phyloP scores from a whole-genome alignment of 805 yeast genomes.

The Barnettozyma siamensis region DNA sequence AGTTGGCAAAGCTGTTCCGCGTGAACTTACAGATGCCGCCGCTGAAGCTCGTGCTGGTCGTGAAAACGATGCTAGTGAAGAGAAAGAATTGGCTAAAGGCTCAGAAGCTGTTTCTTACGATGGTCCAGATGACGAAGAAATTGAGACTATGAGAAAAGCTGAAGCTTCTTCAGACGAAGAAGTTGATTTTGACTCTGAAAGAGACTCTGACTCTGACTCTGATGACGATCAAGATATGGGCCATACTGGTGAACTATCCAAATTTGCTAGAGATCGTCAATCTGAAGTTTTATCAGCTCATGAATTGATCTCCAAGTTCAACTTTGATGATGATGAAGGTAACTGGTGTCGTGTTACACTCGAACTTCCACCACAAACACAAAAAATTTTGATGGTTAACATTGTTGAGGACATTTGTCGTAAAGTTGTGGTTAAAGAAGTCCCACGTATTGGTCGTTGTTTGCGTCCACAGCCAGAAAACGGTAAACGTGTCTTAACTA shows the following conservation, averaged over 20 bases:
- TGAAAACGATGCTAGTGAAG: slow-evolving; percentile 55
- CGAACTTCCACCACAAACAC: slow-evolving; percentile 77
- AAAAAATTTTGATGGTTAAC: slow-evolving; percentile 95
- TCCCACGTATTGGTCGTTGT: slow-evolving; percentile 89
- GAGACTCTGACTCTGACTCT: slow-evolving; percentile 36
- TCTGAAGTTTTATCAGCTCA: slow-evolving; percentile 71
- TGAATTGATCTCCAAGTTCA: slow-evolving; percentile 68
- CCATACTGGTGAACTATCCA: slow-evolving; percentile 35
- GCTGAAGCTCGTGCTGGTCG: slow-evolving; percentile 28
- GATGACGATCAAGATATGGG: slow-evolving; percentile 32
- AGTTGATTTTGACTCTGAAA: slow-evolving; percentile 34
- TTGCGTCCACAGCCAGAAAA: slow-evolving; percentile 69
- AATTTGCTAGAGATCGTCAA: slow-evolving; percentile 78
- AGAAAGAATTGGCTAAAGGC: slow-evolving; percentile 50
- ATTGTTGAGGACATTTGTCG: slow-evolving; percentile 90
- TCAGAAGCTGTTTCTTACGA: slow-evolving; percentile 91
- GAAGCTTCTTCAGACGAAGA: slow-evolving; percentile 75
- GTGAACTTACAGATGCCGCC: slow-evolving; percentile 41
- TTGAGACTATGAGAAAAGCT: slow-evolving; percentile 81
- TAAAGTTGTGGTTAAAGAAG: slow-evolving; percentile 86
- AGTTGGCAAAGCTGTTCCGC: slow-evolving; percentile 68
- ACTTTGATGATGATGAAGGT: slow-evolving; percentile 85
- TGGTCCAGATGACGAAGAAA: slow-evolving; percentile 92
- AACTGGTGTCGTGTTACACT: slow-evolving; percentile 90
- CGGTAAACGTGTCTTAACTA: slow-evolving; percentile 72